Evolutionary conservation across 495 filamentous ascomycete species (phyloP).

Genomic region (Aspergillus homomorphus): DNA sequence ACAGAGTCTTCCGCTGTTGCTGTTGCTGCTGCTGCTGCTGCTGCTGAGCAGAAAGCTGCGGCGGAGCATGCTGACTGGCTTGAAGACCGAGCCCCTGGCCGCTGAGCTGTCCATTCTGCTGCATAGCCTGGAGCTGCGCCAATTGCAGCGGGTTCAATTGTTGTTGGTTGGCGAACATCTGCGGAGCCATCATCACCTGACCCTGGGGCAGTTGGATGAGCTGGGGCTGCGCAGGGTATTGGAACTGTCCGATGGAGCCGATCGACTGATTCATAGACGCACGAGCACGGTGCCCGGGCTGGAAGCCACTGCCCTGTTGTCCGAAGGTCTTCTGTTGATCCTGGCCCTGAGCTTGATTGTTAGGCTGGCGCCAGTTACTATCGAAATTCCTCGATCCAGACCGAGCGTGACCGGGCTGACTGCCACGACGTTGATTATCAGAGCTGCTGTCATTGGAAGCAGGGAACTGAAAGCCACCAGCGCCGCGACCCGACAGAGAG

Average conservation of each 20-base stretch:
- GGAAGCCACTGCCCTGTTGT: conserved; percentile 65
- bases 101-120: conserved; percentile 75
- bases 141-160: conserved; percentile 88
- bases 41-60: conserved; percentile 53
- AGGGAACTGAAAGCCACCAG: conserved; percentile 70
- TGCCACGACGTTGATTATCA: conserved; percentile 71
- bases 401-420: conserved; percentile 67
- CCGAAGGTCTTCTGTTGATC: conserved; percentile 61
- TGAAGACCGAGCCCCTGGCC: conserved; percentile 68
- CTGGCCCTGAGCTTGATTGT: conserved; percentile 55
- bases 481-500: conserved; percentile 54
- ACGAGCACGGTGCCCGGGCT: conserved; percentile 85
- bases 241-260: conserved; percentile 79
- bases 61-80: conserved; percentile 74
- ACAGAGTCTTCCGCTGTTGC: conserved; percentile 96
- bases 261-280: conserved; percentile 85
- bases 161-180: conserved; percentile 75
- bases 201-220: conserved; percentile 81
- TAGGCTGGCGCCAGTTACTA: conserved; percentile 93
- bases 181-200: conserved; percentile 69
- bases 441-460: conserved; percentile 50
- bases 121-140: conserved; percentile 85
- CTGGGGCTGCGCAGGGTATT: conserved; percentile 89
- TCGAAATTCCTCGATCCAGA: conserved; percentile 91
- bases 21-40: conserved; percentile 73